A percentile compares a stretch with the other conserved stretches of the same genome.
phyloP scores from a whole-genome alignment of 768 basidiomycete species.

The Auriscalpium microsporum region DNA sequence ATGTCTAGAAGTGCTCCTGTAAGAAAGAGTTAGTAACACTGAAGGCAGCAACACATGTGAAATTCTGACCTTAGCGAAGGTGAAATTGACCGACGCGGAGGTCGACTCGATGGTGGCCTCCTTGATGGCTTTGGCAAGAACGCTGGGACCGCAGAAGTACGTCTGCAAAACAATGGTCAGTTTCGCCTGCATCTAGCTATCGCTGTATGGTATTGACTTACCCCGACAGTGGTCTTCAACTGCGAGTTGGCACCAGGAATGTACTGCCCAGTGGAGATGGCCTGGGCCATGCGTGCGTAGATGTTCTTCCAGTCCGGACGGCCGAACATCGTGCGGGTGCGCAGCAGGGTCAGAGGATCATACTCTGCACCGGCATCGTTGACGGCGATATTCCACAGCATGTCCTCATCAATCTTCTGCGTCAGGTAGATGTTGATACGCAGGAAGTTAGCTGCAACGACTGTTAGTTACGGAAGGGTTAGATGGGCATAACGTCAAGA shows the following conservation, averaged over 20 bases:
- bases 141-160: slow-evolving; percentile 82
- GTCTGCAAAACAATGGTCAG: slow-evolving; percentile 38
- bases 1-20: slow-evolving; percentile 53
- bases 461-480: slow-evolving; percentile 8
- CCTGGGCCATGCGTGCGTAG: slow-evolving; percentile 63
- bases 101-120: slow-evolving; percentile 53
- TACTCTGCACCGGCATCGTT: slow-evolving; percentile 81
- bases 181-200: slow-evolving; percentile 4
- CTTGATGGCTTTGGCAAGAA: slow-evolving; percentile 69
- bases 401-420: slow-evolving; percentile 75
- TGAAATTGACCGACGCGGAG: slow-evolving; percentile 54
- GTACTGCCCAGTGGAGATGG: slow-evolving; percentile 78
- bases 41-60: slow-evolving; percentile 17
- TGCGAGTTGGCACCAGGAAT: slow-evolving; percentile 71
- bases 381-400: slow-evolving; percentile 87
- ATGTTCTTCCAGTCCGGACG: slow-evolving; percentile 86
- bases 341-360: slow-evolving; percentile 83
- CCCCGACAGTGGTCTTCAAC: slow-evolving; percentile 76
- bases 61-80: slow-evolving; percentile 64
- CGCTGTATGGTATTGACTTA: slow-evolving; percentile 30
- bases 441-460: slow-evolving; percentile 70
- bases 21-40: slow-evolving; percentile 4
- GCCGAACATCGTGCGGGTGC: slow-evolving; percentile 85
- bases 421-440: slow-evolving; percentile 89
- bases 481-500: slow-evolving; percentile 11